Evolutionary conservation across 805 yeast species (phyloP).

Genomic region (Yueomyces sinensis): DNA sequence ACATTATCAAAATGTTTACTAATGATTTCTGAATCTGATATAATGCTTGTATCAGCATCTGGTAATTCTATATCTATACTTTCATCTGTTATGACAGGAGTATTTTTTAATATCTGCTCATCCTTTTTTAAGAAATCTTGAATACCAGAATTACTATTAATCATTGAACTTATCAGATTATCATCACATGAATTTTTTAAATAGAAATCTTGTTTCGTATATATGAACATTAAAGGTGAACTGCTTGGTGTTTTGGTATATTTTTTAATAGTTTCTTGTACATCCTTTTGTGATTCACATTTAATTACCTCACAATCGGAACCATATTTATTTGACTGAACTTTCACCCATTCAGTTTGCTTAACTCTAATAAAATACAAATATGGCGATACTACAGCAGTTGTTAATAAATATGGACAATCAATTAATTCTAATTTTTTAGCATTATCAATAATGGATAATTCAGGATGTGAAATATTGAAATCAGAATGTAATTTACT

Average conservation of each 20-base stretch:
- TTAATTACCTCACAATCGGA: slow-evolving; percentile 9
- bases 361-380: slow-evolving; percentile 13
- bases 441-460: slow-evolving; percentile 13
- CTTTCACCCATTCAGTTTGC: slow-evolving; percentile 12
- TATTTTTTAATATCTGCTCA: too few species aligned
- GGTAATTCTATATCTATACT: too few species aligned
- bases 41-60: too few species aligned
- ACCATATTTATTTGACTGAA: slow-evolving; percentile 7
- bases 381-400: slow-evolving; percentile 20
- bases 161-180: too few species aligned
- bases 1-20: too few species aligned
- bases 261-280: slow-evolving; percentile 12
- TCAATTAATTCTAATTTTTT: slow-evolving; percentile 15
- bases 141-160: too few species aligned
- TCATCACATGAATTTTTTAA: too few species aligned
- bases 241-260: slow-evolving; percentile 16
- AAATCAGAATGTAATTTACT: slow-evolving; percentile 15
- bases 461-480: slow-evolving; percentile 20
- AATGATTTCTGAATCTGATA: too few species aligned
- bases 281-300: slow-evolving; percentile 6
- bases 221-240: slow-evolving; percentile 21
- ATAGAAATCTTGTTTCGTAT: slow-evolving; percentile 9
- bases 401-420: slow-evolving; percentile 13
- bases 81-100: too few species aligned
- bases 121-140: too few species aligned